Conservation (phyloP, 495 filamentous ascomycete species). For the Penicillium ochrochloron region DNA sequence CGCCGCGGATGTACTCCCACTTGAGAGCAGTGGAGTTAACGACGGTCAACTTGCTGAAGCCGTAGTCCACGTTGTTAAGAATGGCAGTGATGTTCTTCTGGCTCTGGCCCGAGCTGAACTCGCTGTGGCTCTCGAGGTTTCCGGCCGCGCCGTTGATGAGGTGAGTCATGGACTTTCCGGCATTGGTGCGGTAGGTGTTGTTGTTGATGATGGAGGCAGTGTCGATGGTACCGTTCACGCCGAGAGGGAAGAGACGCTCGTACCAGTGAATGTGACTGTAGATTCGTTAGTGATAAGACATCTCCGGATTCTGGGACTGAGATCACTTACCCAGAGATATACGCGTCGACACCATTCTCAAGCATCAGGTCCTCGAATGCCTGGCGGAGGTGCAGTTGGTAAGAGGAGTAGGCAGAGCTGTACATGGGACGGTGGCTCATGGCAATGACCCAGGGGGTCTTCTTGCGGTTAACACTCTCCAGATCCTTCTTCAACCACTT, state of each 20-base stretch:
- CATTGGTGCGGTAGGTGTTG: conserved; percentile 47
- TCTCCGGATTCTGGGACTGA: not conserved
- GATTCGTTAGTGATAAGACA: not conserved
- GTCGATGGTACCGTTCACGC: conserved; percentile 40
- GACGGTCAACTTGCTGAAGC: conserved; percentile 55
- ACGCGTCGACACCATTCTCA: conserved; percentile 61
- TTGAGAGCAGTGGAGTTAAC: conserved; percentile 45
- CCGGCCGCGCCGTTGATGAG: conserved; percentile 53
- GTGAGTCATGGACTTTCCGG: conserved; percentile 52
- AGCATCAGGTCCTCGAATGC: conserved; percentile 61
- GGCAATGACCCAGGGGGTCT: conserved; percentile 60
- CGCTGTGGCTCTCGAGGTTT: conserved; percentile 51
- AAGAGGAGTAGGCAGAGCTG: conserved; percentile 40
- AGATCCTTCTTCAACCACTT: conserved; percentile 55
- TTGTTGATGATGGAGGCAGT: conserved; percentile 43
- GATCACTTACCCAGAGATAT: conserved; percentile 46
- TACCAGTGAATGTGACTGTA: conserved; percentile 61
- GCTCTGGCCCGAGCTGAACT: conserved; percentile 35
- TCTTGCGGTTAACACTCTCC: conserved; percentile 48
- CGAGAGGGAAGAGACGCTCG: conserved; percentile 50
- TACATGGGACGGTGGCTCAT: conserved; percentile 66
- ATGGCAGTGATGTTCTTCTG: conserved; percentile 49
- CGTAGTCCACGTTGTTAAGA: conserved; percentile 52
- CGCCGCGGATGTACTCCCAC: conserved; percentile 52
- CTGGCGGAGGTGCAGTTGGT: conserved; percentile 46